These are phyloP conservation scores for Botrytis sinoallii DNA, from an alignment of 2,329 filamentous ascomycete genomes.

Conservation along the genomic window DNA sequence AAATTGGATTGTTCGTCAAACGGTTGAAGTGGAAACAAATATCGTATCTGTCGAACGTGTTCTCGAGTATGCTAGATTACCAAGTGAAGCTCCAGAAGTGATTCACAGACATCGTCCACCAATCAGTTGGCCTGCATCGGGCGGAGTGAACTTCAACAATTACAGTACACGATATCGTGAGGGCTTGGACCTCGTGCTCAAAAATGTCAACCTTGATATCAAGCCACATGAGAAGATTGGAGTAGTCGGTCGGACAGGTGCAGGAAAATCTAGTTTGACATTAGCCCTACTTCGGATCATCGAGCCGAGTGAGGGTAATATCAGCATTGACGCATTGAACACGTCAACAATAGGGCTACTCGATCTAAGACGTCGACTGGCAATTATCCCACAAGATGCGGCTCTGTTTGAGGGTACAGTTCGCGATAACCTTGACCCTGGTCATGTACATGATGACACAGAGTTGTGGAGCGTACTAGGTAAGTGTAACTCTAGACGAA, in stretches of 20 bases:
- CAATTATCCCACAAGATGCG: constrained; percentile 97
- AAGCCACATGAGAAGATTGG: constrained; percentile 98
- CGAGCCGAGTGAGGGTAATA: constrained; percentile 76
- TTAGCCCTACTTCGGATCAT: constrained; percentile 94
- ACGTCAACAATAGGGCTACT: constrained; percentile 86
- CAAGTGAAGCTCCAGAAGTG: constrained; percentile 92
- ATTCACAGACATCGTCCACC: constrained; percentile 83
- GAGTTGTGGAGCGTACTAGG: constrained; percentile 94
- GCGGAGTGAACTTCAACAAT: constrained; percentile 85
- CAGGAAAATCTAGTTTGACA: constrained; percentile 92
- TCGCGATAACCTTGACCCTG: constrained; percentile 92
- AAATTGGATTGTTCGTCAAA: constrained; percentile 99
- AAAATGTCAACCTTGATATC: constrained; percentile 87
- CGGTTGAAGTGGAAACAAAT: constrained; percentile 99
- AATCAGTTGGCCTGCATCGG: constrained; percentile 86
- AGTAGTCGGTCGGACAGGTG: constrained; percentile 92
- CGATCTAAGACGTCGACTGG: constrained; percentile 82
- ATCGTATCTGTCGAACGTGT: constrained; percentile 98
- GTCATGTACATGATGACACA: constrained; percentile 92
- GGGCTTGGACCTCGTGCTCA: constrained; percentile 86
- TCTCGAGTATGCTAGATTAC: constrained; percentile 87
- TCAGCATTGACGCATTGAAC: constrained; percentile 85
- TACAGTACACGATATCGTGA: constrained; percentile 92
- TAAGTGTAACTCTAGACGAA: constrained; percentile 47
- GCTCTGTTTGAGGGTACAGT: constrained; percentile 92